Base-by-base conservation (phyloP, 805 yeast genomes). In the Groenewaldozyma tartarivorans region DNA sequence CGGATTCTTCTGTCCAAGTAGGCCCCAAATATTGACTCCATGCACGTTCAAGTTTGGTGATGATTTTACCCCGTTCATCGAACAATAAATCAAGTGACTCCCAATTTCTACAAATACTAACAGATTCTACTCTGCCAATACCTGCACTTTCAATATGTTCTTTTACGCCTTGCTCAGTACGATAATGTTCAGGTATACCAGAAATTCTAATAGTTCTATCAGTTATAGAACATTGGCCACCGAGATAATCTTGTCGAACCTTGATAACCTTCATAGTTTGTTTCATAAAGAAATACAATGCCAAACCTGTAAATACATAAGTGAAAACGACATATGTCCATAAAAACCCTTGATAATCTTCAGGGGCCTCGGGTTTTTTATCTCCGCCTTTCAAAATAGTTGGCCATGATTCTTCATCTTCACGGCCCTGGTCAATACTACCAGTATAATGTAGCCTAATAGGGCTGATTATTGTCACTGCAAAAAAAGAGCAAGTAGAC, bases 291-390 rank as follows among this genome's bases (percentile, higher is more conserved):
- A 75, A 67, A 48, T 67, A 70, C 17, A 76, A 64, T 0, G 87
- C 72, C 33, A 83, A 52, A 30, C 74, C 63, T 0, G 97, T 90
- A 64, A 92, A 90, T 5, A 83, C 67, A 55, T 86, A 86, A 0
- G 96, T 85, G 66, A 90, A 86, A 0, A 79, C 69, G 26, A 87
- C 87, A 56, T 90, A 90, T 62, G 83, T 73, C 95, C 95, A 87
- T 9, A 80, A 62, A 55, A 81, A 84, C 3, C 76, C 62, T 47
- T 69, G 69, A 46, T 70, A 73, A 21, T 67, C 71, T 4, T 68
- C 73, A 3, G 64, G 49, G 18, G 38, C 48, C 20, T 39, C 45
- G 18, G 15, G 27, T 31, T 35, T 35, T 19, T 19, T 13, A 16
- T 40, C 15, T 22, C 29, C 31, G 22, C 39, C 46, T 13, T 37